Evolutionary conservation across 1,139 yeast species (phyloP).

Genomic region (Candida sp.): DNA sequence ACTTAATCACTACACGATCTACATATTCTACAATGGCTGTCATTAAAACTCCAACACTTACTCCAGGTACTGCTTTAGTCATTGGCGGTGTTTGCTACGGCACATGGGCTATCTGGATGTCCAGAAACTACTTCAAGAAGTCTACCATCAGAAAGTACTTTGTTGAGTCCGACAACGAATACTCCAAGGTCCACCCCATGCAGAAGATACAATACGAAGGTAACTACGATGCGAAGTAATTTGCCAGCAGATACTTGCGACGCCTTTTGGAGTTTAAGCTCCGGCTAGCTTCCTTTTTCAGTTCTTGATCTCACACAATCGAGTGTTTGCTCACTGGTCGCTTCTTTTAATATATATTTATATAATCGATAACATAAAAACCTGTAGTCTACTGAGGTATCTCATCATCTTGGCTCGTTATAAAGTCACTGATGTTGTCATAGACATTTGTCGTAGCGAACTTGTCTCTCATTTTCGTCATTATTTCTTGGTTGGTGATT

Average conservation of each 20-base stretch:
- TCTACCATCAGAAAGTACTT: constrained; percentile 35
- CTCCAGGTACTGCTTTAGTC: constrained; percentile 34
- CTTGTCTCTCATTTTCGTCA: constrained; percentile 31
- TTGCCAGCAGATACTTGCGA: background rate
- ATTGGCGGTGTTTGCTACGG: constrained; percentile 42
- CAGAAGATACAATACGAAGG: constrained; percentile 18
- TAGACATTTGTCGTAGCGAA: constrained; percentile 24
- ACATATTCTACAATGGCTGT: constrained; percentile 8
- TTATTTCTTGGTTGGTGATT: constrained; percentile 27
- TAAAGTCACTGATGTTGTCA: constrained; percentile 29
- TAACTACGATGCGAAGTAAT: constrained; percentile 6
- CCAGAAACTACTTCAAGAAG: constrained; percentile 33
- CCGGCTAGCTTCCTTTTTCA: background rate
- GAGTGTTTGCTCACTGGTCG: background rate
- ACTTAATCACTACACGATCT: background rate
- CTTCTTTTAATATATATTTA: background rate
- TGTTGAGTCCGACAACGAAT: constrained; percentile 32
- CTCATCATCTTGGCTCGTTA: constrained; percentile 27
- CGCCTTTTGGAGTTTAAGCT: background rate
- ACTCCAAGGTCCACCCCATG: constrained; percentile 31
- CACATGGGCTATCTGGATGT: constrained; percentile 39
- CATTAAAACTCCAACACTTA: constrained; percentile 11
- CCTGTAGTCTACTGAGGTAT: constrained; percentile 9
- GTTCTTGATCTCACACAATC: background rate
- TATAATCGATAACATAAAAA: background rate